phyloP scores from a whole-genome alignment of 1,284 basidiomycete species.

The Pyrrhoderma noxium region DNA sequence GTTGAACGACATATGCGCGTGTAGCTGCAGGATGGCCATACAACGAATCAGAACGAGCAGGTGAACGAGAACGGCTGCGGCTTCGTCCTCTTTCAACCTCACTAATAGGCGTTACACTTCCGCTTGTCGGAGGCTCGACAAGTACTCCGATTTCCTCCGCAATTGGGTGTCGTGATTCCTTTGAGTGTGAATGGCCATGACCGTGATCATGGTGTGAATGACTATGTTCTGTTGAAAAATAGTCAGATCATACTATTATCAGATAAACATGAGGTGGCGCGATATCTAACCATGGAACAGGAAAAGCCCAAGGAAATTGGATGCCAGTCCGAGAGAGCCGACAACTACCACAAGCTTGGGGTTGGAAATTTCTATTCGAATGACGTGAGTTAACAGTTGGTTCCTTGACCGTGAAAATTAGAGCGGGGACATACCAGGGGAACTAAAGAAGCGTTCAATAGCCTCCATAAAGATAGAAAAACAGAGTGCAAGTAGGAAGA shows the following conservation, averaged over 20 bases:
- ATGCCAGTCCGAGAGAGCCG: conserved; percentile 82
- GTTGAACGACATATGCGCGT: conserved; percentile 81
- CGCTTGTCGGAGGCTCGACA: conserved; percentile 16
- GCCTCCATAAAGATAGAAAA: conserved; percentile 95
- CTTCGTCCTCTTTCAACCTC: conserved; percentile 22
- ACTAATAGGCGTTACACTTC: conserved; percentile 23
- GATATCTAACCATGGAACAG: conserved; percentile 81
- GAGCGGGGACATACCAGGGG: conserved; percentile 49
- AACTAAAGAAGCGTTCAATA: conserved; percentile 81
- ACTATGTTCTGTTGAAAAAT: conserved; percentile 49
- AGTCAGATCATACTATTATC: not conserved
- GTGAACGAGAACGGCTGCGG: conserved; percentile 41
- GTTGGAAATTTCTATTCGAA: conserved; percentile 76
- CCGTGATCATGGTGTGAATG: conserved; percentile 44
- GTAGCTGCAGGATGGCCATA: conserved; percentile 86
- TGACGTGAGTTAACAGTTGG: not conserved
- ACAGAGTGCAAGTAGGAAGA: conserved; percentile 93
- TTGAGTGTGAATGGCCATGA: conserved; percentile 11
- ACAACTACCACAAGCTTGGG: conserved; percentile 88
- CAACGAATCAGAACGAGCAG: conserved; percentile 46
- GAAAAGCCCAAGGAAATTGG: conserved; percentile 90
- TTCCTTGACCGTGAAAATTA: not conserved
- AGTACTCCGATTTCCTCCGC: conserved; percentile 12
- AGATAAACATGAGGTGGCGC: not conserved
- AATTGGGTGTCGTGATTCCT: conserved; percentile 11